phyloP scores from a whole-genome alignment of 352 stramenopile genomes.

The Phytopythium helicoides region DNA sequence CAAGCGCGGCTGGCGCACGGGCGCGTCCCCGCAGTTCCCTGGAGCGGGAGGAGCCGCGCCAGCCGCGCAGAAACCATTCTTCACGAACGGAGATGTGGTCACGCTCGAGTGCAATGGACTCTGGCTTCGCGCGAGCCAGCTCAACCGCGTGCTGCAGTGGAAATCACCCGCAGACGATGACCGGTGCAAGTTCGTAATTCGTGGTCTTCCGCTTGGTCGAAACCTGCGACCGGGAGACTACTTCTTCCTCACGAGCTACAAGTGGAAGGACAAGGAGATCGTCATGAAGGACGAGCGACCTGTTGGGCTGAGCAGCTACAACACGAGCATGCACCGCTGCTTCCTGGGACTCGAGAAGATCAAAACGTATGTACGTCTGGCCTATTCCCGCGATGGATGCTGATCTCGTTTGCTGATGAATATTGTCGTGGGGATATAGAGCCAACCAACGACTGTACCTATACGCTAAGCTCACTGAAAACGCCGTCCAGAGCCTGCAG shows the following conservation, averaged over 20 bases:
- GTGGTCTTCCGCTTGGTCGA: constrained; percentile 67
- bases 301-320: constrained; percentile 79
- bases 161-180: constrained; percentile 83
- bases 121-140: constrained; percentile 69
- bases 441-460: constrained; percentile 69
- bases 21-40: constrained; percentile 7
- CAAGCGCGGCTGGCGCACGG: constrained; percentile 68
- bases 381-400: neutral
- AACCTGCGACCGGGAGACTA: constrained; percentile 77
- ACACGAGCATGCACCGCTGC: constrained; percentile 77
- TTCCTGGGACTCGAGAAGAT: constrained; percentile 83
- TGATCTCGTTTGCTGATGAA: neutral
- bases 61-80: constrained; percentile 54
- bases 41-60: constrained; percentile 24
- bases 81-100: constrained; percentile 84
- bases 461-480: constrained; percentile 78
- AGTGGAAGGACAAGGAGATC: constrained; percentile 87
- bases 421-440: constrained; percentile 19
- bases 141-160: constrained; percentile 87
- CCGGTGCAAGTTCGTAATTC: constrained; percentile 85
- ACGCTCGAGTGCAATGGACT: constrained; percentile 86
- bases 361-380: constrained; percentile 47
- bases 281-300: constrained; percentile 76
- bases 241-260: constrained; percentile 87
- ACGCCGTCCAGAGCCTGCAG: constrained; percentile 65